These are phyloP conservation scores for Amorphotheca resinae DNA, from an alignment of 495 filamentous ascomycete species.

Conservation along the genomic window DNA sequence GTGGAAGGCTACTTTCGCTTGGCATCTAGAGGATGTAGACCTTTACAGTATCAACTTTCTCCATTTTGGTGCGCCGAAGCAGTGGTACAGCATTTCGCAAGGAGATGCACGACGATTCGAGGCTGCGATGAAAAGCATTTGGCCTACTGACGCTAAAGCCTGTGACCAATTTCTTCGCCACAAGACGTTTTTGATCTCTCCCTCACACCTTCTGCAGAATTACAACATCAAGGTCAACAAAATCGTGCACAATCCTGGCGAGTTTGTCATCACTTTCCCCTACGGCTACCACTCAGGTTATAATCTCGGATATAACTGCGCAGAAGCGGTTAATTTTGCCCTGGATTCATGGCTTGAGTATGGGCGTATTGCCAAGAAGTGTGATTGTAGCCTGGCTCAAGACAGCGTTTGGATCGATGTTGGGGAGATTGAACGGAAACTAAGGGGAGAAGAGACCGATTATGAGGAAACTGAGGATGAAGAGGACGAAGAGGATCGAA, in stretches of 20 bases:
- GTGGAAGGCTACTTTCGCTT: conserved; percentile 99
- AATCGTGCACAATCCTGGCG: conserved; percentile 89
- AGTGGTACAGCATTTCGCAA: conserved; percentile 99
- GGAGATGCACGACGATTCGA: conserved; percentile 91
- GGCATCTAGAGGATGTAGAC: conserved; percentile 98
- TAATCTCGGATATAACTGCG: conserved; percentile 97
- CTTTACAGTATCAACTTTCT: conserved; percentile 99
- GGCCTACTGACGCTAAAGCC: conserved; percentile 92
- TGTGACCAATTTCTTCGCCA: conserved; percentile 95
- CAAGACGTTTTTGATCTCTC: conserved; percentile 97
- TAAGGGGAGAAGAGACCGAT: conserved; percentile 84
- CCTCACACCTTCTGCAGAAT: conserved; percentile 68
- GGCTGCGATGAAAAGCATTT: conserved; percentile 87
- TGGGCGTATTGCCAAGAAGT: conserved; percentile 95
- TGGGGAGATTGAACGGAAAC: conserved; percentile 83
- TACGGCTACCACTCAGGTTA: conserved; percentile 98
- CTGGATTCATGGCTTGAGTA: conserved; percentile 88
- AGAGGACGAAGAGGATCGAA: conserved; percentile 52
- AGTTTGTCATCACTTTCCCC: conserved; percentile 97
- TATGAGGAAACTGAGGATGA: conserved; percentile 76
- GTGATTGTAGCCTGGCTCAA: conserved; percentile 69
- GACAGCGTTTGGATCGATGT: conserved; percentile 99
- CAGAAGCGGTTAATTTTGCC: conserved; percentile 97
- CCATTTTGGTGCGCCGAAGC: conserved; percentile 95
- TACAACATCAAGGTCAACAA: conserved; percentile 93